These are phyloP conservation scores for Dictyophora rubrovolvata DNA, from an alignment of 768 basidiomycete species.

Conservation along the genomic window DNA sequence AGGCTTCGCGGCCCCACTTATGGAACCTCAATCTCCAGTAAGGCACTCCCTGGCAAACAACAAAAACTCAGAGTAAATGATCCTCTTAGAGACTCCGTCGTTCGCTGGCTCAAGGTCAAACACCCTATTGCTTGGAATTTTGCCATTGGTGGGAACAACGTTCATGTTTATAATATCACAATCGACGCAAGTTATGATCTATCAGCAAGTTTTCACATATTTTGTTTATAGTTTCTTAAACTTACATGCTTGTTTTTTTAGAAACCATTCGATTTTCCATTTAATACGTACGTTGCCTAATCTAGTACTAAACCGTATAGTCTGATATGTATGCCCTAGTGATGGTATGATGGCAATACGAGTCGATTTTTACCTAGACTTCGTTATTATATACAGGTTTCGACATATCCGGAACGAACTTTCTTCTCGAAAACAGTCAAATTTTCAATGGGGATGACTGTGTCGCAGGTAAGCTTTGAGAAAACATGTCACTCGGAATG, in stretches of 20 bases:
- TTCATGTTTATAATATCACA: conserved; percentile 45
- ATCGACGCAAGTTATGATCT: conserved; percentile 30
- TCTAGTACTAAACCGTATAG: background rate
- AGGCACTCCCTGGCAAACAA: background rate
- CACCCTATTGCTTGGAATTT: conserved; percentile 51
- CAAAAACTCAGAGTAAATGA: background rate
- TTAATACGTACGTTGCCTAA: background rate
- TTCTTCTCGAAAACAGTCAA: conserved; percentile 49
- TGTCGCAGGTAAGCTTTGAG: background rate
- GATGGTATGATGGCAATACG: background rate
- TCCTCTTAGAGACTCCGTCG: background rate
- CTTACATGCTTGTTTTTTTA: background rate
- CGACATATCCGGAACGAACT: conserved; percentile 44
- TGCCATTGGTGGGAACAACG: conserved; percentile 30
- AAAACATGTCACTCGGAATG: background rate
- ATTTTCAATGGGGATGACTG: conserved; percentile 56
- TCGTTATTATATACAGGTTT: conserved; percentile 20
- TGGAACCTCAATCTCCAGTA: background rate
- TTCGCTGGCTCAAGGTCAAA: conserved; percentile 1
- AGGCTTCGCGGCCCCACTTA: background rate
- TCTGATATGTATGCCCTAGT: background rate
- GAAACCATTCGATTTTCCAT: conserved; percentile 15
- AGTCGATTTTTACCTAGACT: background rate
- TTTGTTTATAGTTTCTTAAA: conserved; percentile 1
- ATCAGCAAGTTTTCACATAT: background rate